A percentile compares a stretch with the other conserved stretches of the same genome.
Evolutionary conservation across 148 eudicot genomes (phyloP).

Genomic region (Persicaria tinctoria): DNA sequence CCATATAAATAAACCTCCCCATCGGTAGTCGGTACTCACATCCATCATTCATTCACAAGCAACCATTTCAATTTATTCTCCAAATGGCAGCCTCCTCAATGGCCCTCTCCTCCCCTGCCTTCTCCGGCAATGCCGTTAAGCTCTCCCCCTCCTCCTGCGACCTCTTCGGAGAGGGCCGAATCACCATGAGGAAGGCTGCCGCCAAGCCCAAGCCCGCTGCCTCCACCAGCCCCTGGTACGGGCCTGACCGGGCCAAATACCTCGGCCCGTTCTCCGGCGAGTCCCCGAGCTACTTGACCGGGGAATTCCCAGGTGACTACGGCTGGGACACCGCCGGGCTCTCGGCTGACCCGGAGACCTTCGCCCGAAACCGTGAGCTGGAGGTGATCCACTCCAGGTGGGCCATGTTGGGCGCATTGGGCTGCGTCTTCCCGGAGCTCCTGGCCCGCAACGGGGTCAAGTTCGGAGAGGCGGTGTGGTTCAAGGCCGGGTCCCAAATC

Average conservation of each 20-base stretch:
- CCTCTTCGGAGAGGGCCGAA: constrained; percentile 17
- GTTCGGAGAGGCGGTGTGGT: constrained; percentile 36
- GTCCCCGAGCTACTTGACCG: constrained; percentile 36
- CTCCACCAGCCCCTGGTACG: constrained; percentile 35
- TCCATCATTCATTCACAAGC: too few relatives aligned
- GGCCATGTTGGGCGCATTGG: constrained; percentile 36
- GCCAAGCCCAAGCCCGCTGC: constrained; percentile 20
- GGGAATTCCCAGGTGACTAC: constrained; percentile 37
- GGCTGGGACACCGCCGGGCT: constrained; percentile 41
- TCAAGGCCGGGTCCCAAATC: constrained; percentile 38
- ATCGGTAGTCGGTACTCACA: too few relatives aligned
- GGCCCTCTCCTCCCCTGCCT: constrained; percentile 30
- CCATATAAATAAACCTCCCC: too few relatives aligned
- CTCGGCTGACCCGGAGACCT: constrained; percentile 37
- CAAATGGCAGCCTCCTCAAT: constrained; percentile 32
- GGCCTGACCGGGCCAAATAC: constrained; percentile 35
- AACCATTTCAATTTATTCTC: too few relatives aligned
- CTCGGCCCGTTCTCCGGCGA: constrained; percentile 39
- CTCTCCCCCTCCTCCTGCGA: constrained; percentile 19
- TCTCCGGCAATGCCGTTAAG: constrained; percentile 27
- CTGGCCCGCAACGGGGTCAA: constrained; percentile 34
- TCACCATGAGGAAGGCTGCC: constrained; percentile 23
- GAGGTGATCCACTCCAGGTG: constrained; percentile 35
- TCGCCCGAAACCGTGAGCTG: constrained; percentile 34
- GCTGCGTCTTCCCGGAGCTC: constrained; percentile 32